phyloP scores from a whole-genome alignment of 2,329 filamentous ascomycete species.

The Aureobasidium vineae region DNA sequence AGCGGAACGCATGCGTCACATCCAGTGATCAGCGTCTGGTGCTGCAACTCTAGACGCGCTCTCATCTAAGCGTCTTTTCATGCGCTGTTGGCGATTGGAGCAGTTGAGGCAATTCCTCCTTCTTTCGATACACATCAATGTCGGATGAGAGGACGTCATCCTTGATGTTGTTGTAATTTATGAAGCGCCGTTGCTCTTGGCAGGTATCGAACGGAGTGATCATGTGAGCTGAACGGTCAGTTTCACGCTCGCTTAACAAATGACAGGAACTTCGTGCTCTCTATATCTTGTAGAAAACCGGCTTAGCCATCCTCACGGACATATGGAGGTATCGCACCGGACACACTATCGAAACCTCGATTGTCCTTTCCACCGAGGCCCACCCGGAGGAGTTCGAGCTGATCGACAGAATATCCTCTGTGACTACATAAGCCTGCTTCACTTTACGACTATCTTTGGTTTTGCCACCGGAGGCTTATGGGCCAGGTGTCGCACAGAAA shows the following conservation, averaged over 20 bases:
- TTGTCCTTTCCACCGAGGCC: conserved; percentile 4
- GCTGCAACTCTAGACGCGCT: conserved; percentile 5
- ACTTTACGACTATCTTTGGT: conserved; percentile 13
- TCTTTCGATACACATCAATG: conserved; percentile 7
- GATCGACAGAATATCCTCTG: conserved; percentile 3
- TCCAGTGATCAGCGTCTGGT: conserved; percentile 6
- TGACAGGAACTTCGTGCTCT: conserved; percentile 5
- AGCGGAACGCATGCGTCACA: conserved; percentile 5
- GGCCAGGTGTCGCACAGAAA: conserved; percentile 7
- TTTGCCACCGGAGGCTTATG: background rate
- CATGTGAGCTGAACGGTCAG: conserved; percentile 5
- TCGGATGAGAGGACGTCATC: conserved; percentile 6
- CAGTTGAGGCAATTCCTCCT: conserved; percentile 8
- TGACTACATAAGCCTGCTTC: conserved; percentile 4
- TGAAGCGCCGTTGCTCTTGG: conserved; percentile 11
- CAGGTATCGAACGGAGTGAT: background rate
- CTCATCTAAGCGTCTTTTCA: conserved; percentile 5
- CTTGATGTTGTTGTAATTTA: conserved; percentile 14
- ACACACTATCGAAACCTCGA: conserved; percentile 14
- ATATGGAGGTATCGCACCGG: conserved; percentile 7
- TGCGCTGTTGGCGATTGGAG: conserved; percentile 3
- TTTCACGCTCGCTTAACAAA: conserved; percentile 11
- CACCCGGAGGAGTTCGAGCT: conserved; percentile 1
- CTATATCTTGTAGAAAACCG: conserved; percentile 9
- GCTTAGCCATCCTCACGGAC: conserved; percentile 1